Conservation (phyloP, 257 asterid genomes). For the Echium plantagineum region DNA sequence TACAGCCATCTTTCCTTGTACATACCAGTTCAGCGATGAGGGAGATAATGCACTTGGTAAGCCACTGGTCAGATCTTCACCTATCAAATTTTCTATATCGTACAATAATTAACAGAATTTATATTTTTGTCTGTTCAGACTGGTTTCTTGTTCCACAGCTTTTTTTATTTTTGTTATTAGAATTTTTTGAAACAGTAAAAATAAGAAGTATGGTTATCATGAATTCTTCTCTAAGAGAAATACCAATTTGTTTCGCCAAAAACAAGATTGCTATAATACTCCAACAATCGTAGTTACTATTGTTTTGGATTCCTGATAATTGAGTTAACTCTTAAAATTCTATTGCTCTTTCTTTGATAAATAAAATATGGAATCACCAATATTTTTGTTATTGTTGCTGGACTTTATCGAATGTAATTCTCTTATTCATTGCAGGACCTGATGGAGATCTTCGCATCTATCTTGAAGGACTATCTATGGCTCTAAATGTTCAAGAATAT, state of each 20-base stretch:
- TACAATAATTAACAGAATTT: no score
- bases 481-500: conserved; percentile 65
- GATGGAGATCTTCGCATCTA: conserved; percentile 70
- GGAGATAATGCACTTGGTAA: conserved; percentile 62
- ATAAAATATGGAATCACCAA: background rate
- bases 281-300: no score
- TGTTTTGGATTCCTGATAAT: no score
- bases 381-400: no score
- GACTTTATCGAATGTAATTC: background rate
- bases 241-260: no score
- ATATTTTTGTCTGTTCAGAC: background rate
- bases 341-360: no score
- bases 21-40: conserved; percentile 30
- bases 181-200: no score
- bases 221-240: no score
- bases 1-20: conserved; percentile 66
- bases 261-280: no score
- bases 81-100: background rate
- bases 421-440: conserved; percentile 39
- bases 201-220: no score
- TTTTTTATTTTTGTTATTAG: background rate
- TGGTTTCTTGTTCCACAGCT: background rate
- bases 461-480: conserved; percentile 54
- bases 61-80: conserved; percentile 13
- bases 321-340: no score